A percentile compares a stretch with the other conserved stretches of the same genome.
Evolutionary conservation across 306 rosid genomes (phyloP).

Genomic region (Argentina anserina): DNA sequence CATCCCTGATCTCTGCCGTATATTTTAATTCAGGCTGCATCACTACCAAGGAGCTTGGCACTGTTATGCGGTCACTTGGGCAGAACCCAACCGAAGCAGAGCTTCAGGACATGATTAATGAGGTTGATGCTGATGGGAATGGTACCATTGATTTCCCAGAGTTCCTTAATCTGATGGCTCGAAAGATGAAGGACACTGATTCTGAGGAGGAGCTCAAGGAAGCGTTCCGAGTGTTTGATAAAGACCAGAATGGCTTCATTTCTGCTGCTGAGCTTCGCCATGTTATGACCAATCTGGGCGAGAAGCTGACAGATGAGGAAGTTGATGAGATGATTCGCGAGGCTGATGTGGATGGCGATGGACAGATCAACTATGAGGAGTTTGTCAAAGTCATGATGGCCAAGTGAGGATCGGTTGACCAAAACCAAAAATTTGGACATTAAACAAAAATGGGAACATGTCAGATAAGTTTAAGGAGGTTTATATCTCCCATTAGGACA

Average conservation of each 20-base stretch:
- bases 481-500: neutral
- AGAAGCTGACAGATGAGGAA: neutral
- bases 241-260: constrained; percentile 19
- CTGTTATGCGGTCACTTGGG: neutral
- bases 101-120: neutral
- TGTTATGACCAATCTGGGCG: constrained; percentile 6
- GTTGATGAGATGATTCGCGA: neutral
- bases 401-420: neutral
- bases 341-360: neutral
- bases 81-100: neutral
- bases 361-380: neutral
- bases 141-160: neutral
- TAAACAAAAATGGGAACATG: neutral
- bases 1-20: too few relatives aligned
- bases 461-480: constrained; percentile 1
- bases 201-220: constrained; percentile 19
- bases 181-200: constrained; percentile 17
- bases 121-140: neutral
- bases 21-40: neutral
- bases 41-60: constrained; percentile 1
- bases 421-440: neutral
- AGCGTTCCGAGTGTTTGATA: constrained; percentile 20
- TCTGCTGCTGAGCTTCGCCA: constrained; percentile 12
- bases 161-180: constrained; percentile 4
- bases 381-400: neutral